A percentile compares a stretch with the other conserved stretches of the same genome.
Conservation (phyloP, 2,329 filamentous ascomycete species). For the Podosphaera aphanis region DNA sequence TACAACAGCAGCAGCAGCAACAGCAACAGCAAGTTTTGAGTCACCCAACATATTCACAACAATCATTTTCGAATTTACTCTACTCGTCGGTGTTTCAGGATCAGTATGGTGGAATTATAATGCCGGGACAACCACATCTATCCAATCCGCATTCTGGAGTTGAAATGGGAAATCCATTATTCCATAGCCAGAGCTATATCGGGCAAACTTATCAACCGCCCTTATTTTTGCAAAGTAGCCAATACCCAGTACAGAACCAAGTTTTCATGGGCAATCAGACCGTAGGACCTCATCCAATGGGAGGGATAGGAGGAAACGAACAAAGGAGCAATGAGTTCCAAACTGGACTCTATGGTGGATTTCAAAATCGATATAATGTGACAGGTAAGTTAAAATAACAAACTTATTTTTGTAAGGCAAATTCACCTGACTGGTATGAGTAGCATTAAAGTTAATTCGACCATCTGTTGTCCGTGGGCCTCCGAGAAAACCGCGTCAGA, state of each 20-base stretch:
- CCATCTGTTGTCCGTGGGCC: conserved; percentile 27
- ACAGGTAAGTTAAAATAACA: too few relatives aligned
- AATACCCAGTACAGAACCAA: conserved; percentile 10
- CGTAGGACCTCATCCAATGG: conserved; percentile 6
- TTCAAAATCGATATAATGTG: too few relatives aligned
- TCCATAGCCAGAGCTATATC: conserved; percentile 10
- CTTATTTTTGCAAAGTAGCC: conserved; percentile 10
- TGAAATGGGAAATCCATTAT: conserved; percentile 8
- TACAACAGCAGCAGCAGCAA: too few relatives aligned
- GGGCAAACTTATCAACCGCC: conserved; percentile 7
- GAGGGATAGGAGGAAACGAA: background rate
- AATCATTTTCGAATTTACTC: conserved; percentile 4
- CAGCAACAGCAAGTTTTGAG: conserved; percentile 1
- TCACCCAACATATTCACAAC: conserved; percentile 2
- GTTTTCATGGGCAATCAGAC: conserved; percentile 6
- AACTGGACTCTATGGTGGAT: too few relatives aligned
- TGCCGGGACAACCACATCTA: conserved; percentile 5
- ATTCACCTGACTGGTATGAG: too few relatives aligned
- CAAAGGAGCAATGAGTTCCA: too few relatives aligned
- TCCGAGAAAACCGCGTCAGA: conserved; percentile 34
- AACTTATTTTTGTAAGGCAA: too few relatives aligned
- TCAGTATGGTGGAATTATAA: conserved; percentile 11
- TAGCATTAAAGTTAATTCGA: conserved; percentile 5
- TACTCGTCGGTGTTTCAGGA: conserved; percentile 12
- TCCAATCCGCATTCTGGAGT: conserved; percentile 4